Percentiles rank a stretch among this genome's conserved stretches.
Evolutionary conservation across 257 asterid genomes (phyloP).

Genomic region (Cynanchum wilfordii): DNA sequence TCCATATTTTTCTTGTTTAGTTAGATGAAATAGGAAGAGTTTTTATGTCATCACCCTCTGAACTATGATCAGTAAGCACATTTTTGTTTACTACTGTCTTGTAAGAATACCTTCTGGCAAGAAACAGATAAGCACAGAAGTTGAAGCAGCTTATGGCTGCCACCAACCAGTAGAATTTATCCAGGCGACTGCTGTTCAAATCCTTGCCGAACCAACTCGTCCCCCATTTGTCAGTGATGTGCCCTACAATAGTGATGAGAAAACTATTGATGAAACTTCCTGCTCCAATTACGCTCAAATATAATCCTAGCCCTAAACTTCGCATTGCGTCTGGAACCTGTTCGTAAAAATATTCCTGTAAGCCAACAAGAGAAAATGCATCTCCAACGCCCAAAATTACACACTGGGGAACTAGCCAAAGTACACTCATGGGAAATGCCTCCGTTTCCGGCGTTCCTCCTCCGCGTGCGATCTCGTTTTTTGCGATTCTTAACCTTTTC

Average conservation of each 20-base stretch:
- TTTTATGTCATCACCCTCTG: not conserved
- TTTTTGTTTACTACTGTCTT: constrained; percentile 13
- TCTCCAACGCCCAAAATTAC: constrained; percentile 19
- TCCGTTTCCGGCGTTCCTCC: not conserved
- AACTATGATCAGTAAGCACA: not conserved
- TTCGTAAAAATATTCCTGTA: constrained; percentile 28
- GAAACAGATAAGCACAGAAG: constrained; percentile 7
- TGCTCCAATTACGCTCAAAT: constrained; percentile 17
- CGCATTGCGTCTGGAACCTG: constrained; percentile 32
- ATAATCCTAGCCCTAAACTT: constrained; percentile 24
- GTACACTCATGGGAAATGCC: constrained; percentile 20
- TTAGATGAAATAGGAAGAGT: not conserved
- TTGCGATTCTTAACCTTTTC: constrained; percentile 15
- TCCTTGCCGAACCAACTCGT: constrained; percentile 24
- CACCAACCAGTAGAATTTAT: constrained; percentile 22
- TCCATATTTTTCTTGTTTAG: not conserved
- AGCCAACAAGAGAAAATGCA: constrained; percentile 22
- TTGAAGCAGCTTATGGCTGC: constrained; percentile 12
- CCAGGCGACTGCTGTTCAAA: constrained; percentile 24
- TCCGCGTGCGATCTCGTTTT: not conserved
- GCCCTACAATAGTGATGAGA: constrained; percentile 10
- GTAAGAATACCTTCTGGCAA: constrained; percentile 20
- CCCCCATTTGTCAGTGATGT: constrained; percentile 18
- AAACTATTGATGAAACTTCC: constrained; percentile 20
- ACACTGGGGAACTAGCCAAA: constrained; percentile 26